Evolutionary conservation across 306 rosid genomes (phyloP).

Genomic region (Ceratonia siliqua): DNA sequence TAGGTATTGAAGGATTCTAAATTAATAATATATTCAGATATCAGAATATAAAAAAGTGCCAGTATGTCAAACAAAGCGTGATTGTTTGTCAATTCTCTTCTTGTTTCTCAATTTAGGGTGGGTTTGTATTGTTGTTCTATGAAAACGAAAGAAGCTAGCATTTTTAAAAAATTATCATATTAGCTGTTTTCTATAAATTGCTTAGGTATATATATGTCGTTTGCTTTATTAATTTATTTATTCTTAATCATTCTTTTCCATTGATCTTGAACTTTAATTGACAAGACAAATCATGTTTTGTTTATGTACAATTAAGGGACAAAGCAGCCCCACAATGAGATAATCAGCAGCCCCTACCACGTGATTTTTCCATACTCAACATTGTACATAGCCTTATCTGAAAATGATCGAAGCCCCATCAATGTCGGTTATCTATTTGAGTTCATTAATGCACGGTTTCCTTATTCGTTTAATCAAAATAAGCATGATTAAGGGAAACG

Average conservation of each 20-base stretch:
- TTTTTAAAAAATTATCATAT: background rate
- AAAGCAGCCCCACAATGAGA: conserved; percentile 50
- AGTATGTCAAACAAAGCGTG: background rate
- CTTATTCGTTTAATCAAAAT: conserved; percentile 24
- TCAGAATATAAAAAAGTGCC: background rate
- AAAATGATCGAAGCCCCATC: conserved; percentile 45
- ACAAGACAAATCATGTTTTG: conserved; percentile 27
- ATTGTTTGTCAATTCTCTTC: conserved; percentile 10
- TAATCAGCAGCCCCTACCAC: conserved; percentile 29
- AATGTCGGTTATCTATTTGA: conserved; percentile 39
- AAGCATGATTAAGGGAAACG: conserved; percentile 28
- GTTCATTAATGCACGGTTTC: conserved; percentile 37
- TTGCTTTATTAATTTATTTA: background rate
- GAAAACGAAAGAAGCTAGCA: background rate
- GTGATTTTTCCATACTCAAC: conserved; percentile 31
- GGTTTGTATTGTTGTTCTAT: background rate
- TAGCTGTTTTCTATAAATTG: background rate
- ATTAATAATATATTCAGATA: background rate
- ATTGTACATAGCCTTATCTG: conserved; percentile 36
- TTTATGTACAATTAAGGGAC: conserved; percentile 41
- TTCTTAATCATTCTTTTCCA: conserved; percentile 19
- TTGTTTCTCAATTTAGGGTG: background rate
- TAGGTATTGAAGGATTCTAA: background rate
- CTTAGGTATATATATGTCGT: background rate
- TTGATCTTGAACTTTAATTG: background rate